These are phyloP conservation scores for Aspergillus proliferans DNA, from an alignment of 2,329 filamentous ascomycete genomes.

Conservation along the genomic window DNA sequence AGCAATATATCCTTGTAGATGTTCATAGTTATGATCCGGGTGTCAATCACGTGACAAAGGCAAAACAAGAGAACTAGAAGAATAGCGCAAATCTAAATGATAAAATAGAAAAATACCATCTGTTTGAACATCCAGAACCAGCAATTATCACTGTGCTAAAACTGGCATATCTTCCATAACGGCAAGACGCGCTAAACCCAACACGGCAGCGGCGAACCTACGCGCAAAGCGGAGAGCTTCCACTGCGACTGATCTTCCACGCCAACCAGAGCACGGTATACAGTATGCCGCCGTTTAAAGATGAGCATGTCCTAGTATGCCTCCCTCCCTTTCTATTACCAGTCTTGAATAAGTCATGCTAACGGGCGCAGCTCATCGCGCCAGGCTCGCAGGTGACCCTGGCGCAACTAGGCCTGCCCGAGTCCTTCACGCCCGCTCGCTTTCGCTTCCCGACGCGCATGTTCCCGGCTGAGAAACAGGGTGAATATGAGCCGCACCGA, in stretches of 20 bases:
- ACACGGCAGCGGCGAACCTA: slow-evolving; percentile 14
- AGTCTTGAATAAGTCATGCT: slow-evolving; percentile 2
- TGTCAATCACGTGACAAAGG: no score
- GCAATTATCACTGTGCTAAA: no score
- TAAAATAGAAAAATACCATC: no score
- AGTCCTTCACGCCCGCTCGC: slow-evolving; percentile 85
- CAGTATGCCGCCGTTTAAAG: slow-evolving; percentile 47
- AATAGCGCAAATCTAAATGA: no score
- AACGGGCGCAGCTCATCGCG: slow-evolving; percentile 41
- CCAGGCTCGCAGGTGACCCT: slow-evolving; percentile 80
- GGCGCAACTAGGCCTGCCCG: slow-evolving; percentile 81
- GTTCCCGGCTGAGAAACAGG: slow-evolving; percentile 72
- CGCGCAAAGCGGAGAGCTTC: slow-evolving; percentile 11
- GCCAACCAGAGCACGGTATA: slow-evolving; percentile 7
- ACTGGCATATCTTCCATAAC: no score
- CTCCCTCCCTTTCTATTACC: not conserved
- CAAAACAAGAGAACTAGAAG: no score
- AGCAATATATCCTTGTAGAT: no score
- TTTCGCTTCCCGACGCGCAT: slow-evolving; percentile 86
- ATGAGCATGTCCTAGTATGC: slow-evolving; percentile 47
- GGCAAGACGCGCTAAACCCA: slow-evolving; percentile 16
- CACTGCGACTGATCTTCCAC: slow-evolving; percentile 12
- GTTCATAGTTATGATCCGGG: no score
- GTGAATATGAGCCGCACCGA: slow-evolving; percentile 75
- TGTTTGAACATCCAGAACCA: no score